Conservation (phyloP, 2,329 filamentous ascomycete species). For the Myotisia sp. region DNA sequence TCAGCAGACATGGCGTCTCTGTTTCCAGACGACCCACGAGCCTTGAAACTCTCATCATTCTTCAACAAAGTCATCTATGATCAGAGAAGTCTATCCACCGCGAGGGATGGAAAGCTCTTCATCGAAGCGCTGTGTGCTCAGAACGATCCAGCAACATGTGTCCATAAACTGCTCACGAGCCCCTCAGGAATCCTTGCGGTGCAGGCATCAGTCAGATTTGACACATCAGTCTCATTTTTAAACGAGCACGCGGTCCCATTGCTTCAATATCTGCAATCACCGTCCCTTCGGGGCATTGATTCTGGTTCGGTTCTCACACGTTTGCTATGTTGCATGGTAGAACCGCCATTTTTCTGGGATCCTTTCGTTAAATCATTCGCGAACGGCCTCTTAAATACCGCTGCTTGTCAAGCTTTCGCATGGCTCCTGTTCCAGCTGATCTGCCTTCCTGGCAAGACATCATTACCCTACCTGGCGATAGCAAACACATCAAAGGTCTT, state of each 20-base stretch:
- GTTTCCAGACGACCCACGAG: background rate
- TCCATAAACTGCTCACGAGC: slow-evolving; percentile 26
- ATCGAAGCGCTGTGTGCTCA: slow-evolving; percentile 35
- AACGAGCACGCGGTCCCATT: slow-evolving; percentile 21
- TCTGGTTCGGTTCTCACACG: slow-evolving; percentile 27
- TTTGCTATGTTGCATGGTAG: slow-evolving; percentile 34
- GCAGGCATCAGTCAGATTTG: slow-evolving; percentile 29
- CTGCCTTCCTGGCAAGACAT: slow-evolving; percentile 18
- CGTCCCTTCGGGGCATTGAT: slow-evolving; percentile 10
- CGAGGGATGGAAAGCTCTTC: slow-evolving; percentile 24
- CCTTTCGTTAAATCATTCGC: slow-evolving; percentile 27
- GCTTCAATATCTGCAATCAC: slow-evolving; percentile 23
- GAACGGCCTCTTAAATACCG: slow-evolving; percentile 20
- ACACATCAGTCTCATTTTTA: slow-evolving; percentile 29
- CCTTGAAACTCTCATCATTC: slow-evolving; percentile 1
- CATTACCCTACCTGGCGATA: slow-evolving; percentile 15
- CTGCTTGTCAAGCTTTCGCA: slow-evolving; percentile 27
- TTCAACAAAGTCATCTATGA: slow-evolving; percentile 1
- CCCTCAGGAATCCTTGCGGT: slow-evolving; percentile 21
- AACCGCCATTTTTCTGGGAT: slow-evolving; percentile 44
- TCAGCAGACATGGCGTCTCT: background rate
- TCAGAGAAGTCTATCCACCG: background rate
- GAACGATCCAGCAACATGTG: slow-evolving; percentile 27
- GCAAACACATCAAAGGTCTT: slow-evolving; percentile 19
- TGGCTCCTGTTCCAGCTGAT: slow-evolving; percentile 40